Evolutionary conservation across 1,284 basidiomycete genomes (phyloP), one percentile per base, ranked within the genome.

Genomic region (Irpex rosettiformis): DNA sequence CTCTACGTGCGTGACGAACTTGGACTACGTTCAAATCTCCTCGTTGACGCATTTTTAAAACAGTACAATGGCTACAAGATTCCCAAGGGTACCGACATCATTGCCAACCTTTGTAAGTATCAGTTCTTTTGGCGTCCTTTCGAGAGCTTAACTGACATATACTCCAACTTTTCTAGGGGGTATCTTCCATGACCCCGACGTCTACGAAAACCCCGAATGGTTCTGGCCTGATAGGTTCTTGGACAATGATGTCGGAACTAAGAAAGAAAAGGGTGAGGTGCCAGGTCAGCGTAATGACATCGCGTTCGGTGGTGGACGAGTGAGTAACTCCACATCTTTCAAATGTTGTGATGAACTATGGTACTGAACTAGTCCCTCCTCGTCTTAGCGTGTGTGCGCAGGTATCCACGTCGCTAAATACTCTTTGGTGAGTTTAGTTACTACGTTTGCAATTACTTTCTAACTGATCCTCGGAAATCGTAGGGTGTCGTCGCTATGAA

Each of bases 51-150:
- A n/a, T n/a, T n/a, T n/a, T n/a, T n/a, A n/a, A n/a, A n/a, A 52
- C 37, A 37, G 42, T 61, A 61, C 30, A 18, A 45, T 52, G 57
- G 57, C 11, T 61, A 61, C 45, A 18, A 58, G 27, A 54, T 61
- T 18, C 59, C 59, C 18, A 42, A 40, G 6, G 57, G 57, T 13
- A 33, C 59, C 21, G 45, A 51, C 6, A 48, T 61, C 22, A 37
- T 61, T 18, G 59, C 42, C 22, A 61, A 61, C 40, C 7, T 42
- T 21, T 61, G 59, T 45, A 10, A 45, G 42, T 18, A 18, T 45
- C 6, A 10, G 10, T 18, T 45, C 42, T 7, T 7, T 16, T 45
- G n/a, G n/a, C 18, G 21, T 45, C 7, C 16, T 7, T 7, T 45
- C 21, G 42, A 16, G n/a, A 33, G 10, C n/a, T 7, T 18, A 21